A percentile compares a stretch with the other conserved stretches of the same genome.
Conservation (phyloP, 2,329 filamentous ascomycete genomes). For the Eurotiales sp. region DNA sequence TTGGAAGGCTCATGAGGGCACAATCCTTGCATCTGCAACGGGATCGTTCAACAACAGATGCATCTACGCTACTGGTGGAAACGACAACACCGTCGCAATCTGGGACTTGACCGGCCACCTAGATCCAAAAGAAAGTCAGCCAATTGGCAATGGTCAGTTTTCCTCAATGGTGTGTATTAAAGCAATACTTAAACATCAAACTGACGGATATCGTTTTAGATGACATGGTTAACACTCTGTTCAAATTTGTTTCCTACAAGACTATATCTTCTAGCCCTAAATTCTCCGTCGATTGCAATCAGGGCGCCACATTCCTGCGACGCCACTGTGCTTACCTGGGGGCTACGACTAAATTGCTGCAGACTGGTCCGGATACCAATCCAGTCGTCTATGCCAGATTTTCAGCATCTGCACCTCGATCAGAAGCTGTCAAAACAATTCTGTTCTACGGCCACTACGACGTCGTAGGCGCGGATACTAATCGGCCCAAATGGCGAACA, state of each 20-base stretch:
- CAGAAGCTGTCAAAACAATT: slow-evolving; percentile 75
- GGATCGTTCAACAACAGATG: slow-evolving; percentile 66
- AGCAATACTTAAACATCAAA: too few relatives aligned
- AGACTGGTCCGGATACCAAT: slow-evolving; percentile 73
- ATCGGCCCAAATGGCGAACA: slow-evolving; percentile 75
- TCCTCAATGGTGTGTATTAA: neutral
- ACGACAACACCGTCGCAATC: slow-evolving; percentile 82
- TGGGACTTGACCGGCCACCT: slow-evolving; percentile 71
- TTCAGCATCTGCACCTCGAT: slow-evolving; percentile 63
- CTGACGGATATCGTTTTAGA: slow-evolving; percentile 39
- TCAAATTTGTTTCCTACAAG: slow-evolving; percentile 85
- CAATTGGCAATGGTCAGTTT: slow-evolving; percentile 53
- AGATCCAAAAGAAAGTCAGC: slow-evolving; percentile 42
- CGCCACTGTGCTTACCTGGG: slow-evolving; percentile 89
- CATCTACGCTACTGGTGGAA: slow-evolving; percentile 93
- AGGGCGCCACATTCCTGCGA: slow-evolving; percentile 86
- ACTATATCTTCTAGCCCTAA: slow-evolving; percentile 84
- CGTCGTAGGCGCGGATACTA: slow-evolving; percentile 84
- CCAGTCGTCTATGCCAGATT: slow-evolving; percentile 93
- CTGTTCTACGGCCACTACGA: slow-evolving; percentile 99
- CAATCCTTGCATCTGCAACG: slow-evolving; percentile 79
- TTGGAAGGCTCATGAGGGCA: slow-evolving; percentile 81
- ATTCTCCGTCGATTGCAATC: slow-evolving; percentile 85
- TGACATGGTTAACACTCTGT: slow-evolving; percentile 64
- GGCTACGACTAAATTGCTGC: slow-evolving; percentile 85